A percentile compares a stretch with the other conserved stretches of the same genome.
Conservation (phyloP, 1,139 yeast species). For the Yamadazyma spencermartinsiae region DNA sequence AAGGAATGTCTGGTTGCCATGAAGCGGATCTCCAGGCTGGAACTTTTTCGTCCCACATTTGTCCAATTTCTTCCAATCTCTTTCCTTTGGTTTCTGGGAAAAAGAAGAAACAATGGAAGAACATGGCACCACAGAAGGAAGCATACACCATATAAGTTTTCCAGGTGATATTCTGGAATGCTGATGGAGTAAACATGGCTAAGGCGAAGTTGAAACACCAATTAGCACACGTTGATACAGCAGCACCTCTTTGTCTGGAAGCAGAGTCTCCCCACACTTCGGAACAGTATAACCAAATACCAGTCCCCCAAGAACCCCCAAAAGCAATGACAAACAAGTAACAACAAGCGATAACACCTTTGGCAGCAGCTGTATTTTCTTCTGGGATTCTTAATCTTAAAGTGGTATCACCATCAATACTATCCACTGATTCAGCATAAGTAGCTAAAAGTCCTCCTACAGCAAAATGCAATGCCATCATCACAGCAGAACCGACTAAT, state of each 20-base stretch:
- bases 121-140: constrained; percentile 48
- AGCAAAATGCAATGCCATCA: constrained; percentile 44
- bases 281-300: constrained; percentile 53
- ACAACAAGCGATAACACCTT: constrained; percentile 52
- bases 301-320: constrained; percentile 55
- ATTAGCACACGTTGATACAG: constrained; percentile 46
- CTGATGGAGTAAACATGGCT: constrained; percentile 43
- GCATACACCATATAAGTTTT: constrained; percentile 45
- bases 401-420: constrained; percentile 34
- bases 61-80: constrained; percentile 58
- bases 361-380: constrained; percentile 36
- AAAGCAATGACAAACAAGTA: constrained; percentile 50
- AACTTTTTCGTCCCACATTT: constrained; percentile 56
- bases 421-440: constrained; percentile 35
- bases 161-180: constrained; percentile 35
- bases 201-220: constrained; percentile 50
- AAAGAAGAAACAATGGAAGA: constrained; percentile 60
- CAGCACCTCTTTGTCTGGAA: constrained; percentile 53
- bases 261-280: constrained; percentile 51
- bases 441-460: constrained; percentile 48
- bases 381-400: constrained; percentile 42
- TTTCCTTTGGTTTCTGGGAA: constrained; percentile 60
- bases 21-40: constrained; percentile 54
- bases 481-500: constrained; percentile 42
- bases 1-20: constrained; percentile 15